Percentiles rank a stretch among this genome's conserved stretches.
Conservation (phyloP, 2,329 filamentous ascomycete species). For the Metarhizium brunneum region DNA sequence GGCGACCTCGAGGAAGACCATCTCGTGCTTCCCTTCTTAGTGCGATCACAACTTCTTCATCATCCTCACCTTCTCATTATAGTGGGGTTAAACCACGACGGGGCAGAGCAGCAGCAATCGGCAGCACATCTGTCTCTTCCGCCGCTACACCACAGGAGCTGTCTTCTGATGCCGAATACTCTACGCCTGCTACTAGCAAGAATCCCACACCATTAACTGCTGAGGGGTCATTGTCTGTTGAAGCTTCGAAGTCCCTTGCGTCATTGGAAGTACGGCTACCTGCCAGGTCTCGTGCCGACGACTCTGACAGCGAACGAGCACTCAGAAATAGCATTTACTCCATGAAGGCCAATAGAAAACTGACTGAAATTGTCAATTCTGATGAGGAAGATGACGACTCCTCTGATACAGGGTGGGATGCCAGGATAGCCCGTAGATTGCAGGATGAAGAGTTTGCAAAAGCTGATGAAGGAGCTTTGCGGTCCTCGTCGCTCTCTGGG, state of each 20-base stretch:
- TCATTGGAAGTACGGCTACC: slow-evolving; percentile 22
- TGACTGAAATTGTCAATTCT: slow-evolving; percentile 29
- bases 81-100: not conserved
- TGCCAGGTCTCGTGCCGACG: slow-evolving; percentile 8
- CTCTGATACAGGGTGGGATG: slow-evolving; percentile 17
- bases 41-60: slow-evolving; percentile 8
- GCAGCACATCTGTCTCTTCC: slow-evolving; percentile 23
- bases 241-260: not conserved
- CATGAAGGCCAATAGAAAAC: slow-evolving; percentile 34
- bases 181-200: slow-evolving; percentile 28
- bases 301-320: slow-evolving; percentile 18
- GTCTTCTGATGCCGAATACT: slow-evolving; percentile 23
- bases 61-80: slow-evolving; percentile 3
- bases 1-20: slow-evolving; percentile 16
- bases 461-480: not conserved
- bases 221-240: slow-evolving; percentile 7
- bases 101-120: slow-evolving; percentile 9
- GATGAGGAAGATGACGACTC: slow-evolving; percentile 25
- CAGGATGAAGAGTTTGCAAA: slow-evolving; percentile 24
- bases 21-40: slow-evolving; percentile 9
- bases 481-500: slow-evolving; percentile 5
- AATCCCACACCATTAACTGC: slow-evolving; percentile 23
- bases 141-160: slow-evolving; percentile 19
- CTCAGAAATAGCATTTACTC: slow-evolving; percentile 36
- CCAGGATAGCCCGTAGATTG: slow-evolving; percentile 22